Base-by-base conservation (phyloP, 371 early-diverging fungal genomes). In the Funneliformis caledonium region DNA sequence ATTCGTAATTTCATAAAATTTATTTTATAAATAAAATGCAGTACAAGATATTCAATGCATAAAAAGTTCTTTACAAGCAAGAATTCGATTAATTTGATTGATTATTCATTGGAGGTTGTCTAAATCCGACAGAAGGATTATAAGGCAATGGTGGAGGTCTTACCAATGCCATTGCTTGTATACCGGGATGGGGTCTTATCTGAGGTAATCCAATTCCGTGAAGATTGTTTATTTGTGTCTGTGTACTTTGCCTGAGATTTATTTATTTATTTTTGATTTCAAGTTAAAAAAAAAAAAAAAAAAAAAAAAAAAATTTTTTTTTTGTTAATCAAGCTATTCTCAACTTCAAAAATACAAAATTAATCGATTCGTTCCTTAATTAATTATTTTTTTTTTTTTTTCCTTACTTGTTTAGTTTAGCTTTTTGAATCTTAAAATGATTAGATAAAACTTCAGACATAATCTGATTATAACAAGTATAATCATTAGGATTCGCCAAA, bases 381-480 rank as follows among this genome's bases (percentile, higher is more conserved):
- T 37, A 37, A n/a, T n/a, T n/a, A n/a, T n/a, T n/a, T n/a, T n/a
- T 37, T 37, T 37, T 37, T 2, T 37, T 37, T 19, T 56, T 16
- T 56, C 16, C 56, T 56, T 56, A 56, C 56, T 56, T 56, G 56
- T 56, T 56, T 19, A 56, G 56, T 56, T 19, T 56, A 0, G 19
- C 56, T 19, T 56, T 56, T 56, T 56, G 56, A n/a, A 56, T 56
- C 7, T 56, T 56, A 56, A 56, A 56, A 56, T 56, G 56, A 19
- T 56, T 16, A 56, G 56, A 56, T 56, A 56, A 56, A 56, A 56
- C 56, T 56, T 56, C 56, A 56, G 56, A 56, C 56, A 56, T 56
- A 19, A 56, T 56, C 16, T 8, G 56, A 56, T 56, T 56, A 56
- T 56, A 56, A 16, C 19, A 56, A 56, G 56, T 56, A n/a, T 56